phyloP scores from a whole-genome alignment of 306 rosid species.

The Gastrolobium villosum region DNA sequence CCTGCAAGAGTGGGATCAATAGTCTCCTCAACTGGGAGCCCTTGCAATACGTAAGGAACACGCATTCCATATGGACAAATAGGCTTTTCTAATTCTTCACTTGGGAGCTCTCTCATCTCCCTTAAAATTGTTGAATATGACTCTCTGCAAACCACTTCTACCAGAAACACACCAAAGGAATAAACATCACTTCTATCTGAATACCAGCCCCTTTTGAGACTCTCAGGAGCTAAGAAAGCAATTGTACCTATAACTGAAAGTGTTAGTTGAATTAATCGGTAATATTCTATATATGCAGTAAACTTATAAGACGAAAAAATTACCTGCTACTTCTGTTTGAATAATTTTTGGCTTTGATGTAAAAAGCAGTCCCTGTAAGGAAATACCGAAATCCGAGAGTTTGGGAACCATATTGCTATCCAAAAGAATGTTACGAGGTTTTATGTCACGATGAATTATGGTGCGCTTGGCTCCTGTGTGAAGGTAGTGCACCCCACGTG shows the following conservation, averaged over 20 bases:
- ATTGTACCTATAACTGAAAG: not conserved
- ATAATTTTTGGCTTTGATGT: constrained; percentile 1
- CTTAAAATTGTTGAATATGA: too few species aligned
- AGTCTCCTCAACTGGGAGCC: too few species aligned
- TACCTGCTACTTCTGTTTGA: not conserved
- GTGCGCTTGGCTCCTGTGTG: constrained; percentile 39
- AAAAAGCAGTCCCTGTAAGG: not conserved
- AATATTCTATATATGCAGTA: too few species aligned
- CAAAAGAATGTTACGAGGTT: not conserved
- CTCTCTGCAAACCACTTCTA: too few species aligned
- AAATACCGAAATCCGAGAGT: not conserved
- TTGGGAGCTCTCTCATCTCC: too few species aligned
- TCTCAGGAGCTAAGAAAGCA: not conserved
- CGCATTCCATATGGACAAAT: too few species aligned
- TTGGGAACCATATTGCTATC: constrained; percentile 17
- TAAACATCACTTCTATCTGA: not conserved
- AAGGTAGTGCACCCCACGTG: constrained; percentile 42
- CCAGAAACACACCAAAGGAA: too few species aligned
- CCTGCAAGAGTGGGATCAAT: too few species aligned
- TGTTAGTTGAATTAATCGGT: not conserved
- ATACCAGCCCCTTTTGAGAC: fast-evolving
- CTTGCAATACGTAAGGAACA: too few species aligned
- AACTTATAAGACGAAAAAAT: not conserved
- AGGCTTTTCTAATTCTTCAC: too few species aligned
- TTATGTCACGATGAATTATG: not conserved